Evolutionary conservation across 2,329 filamentous ascomycete genomes (phyloP), one percentile per base, ranked within the genome.

Genomic region (Chaetomium olivaceum): DNA sequence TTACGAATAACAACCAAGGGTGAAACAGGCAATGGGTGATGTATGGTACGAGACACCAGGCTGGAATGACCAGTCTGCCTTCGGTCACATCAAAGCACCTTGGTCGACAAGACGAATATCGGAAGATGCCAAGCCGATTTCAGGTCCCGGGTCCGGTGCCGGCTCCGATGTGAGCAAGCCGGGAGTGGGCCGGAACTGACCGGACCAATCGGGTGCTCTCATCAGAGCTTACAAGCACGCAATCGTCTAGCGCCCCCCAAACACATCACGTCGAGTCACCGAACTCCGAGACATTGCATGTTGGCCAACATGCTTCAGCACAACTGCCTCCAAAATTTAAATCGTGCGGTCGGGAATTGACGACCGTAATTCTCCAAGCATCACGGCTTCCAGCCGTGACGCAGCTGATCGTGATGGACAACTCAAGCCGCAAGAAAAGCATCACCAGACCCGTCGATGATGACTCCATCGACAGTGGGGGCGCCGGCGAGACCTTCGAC

Each of bases 191-290:
- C 21, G 14, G n/a, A 7, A 14, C 23, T 27, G 16, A 7, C 21
- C 4, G 33, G 31, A 19, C 57, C 57, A 58, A 58, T 58, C 39
- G 57, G 57, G 19, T 58, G 57, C 57, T 33, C 5, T 58, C 63
- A 66, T 66, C 58, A 43, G 21, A 48, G 43, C 58, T 58, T 19
- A 60, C 61, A 52, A 68, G 66, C 66, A 68, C 66, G 66, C 66
- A 63, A 68, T 68, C 66, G 51, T 23, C 36, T 48, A 62, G 27
- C 33, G 51, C 9, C 33, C 11, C 5, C n/a, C n/a, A n/a, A 39
- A 56, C 31, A 23, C 21, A 50, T 14, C 56, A 19, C 55, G n/a
- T 51, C 43, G 27, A 59, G 56, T 48, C 57, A 50, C 23, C 43
- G 11, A 31, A 33, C 3, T 48, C 46, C 46, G n/a, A 48, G 36